Conservation (phyloP, 192 early-diverging fungal species). For the Coemansia sp. region DNA sequence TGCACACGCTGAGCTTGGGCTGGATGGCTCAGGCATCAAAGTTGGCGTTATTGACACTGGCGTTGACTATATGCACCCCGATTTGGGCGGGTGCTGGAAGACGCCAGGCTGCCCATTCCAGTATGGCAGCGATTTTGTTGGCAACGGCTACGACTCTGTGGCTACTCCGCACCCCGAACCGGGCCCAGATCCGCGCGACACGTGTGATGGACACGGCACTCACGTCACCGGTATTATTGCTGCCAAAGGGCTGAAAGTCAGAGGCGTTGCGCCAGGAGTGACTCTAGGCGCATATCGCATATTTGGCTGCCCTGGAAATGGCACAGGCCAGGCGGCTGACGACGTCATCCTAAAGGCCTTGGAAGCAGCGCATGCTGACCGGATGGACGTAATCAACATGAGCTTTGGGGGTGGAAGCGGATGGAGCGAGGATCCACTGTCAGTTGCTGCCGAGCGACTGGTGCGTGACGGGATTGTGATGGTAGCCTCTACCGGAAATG, state of each 20-base stretch:
- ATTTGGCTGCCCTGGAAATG: conserved; percentile 72
- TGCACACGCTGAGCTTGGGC: conserved; percentile 55
- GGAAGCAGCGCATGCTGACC: conserved; percentile 65
- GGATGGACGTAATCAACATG: conserved; percentile 82
- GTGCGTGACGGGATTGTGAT: conserved; percentile 50
- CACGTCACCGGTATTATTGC: conserved; percentile 73
- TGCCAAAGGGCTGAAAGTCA: conserved; percentile 63
- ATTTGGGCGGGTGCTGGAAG: conserved; percentile 55
- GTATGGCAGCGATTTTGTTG: conserved; percentile 65
- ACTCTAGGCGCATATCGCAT: conserved; percentile 79
- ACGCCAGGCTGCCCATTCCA: conserved; percentile 62
- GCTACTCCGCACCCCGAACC: conserved; percentile 45
- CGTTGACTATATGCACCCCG: conserved; percentile 54
- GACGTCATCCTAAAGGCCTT: conserved; percentile 75
- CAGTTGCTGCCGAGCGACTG: conserved; percentile 60
- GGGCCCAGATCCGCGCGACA: conserved; percentile 59
- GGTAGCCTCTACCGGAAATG: conserved; percentile 66
- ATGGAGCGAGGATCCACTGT: conserved; percentile 62
- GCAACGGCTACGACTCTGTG: conserved; percentile 51
- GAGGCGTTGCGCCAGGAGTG: conserved; percentile 81
- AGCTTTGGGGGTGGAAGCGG: conserved; percentile 71
- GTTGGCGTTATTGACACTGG: conserved; percentile 56
- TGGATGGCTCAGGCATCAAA: conserved; percentile 62
- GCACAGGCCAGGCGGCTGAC: conserved; percentile 64
- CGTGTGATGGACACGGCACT: conserved; percentile 67